Base-by-base conservation (phyloP, 176 grass and related monocot species). In the Musa troglodytarum region DNA sequence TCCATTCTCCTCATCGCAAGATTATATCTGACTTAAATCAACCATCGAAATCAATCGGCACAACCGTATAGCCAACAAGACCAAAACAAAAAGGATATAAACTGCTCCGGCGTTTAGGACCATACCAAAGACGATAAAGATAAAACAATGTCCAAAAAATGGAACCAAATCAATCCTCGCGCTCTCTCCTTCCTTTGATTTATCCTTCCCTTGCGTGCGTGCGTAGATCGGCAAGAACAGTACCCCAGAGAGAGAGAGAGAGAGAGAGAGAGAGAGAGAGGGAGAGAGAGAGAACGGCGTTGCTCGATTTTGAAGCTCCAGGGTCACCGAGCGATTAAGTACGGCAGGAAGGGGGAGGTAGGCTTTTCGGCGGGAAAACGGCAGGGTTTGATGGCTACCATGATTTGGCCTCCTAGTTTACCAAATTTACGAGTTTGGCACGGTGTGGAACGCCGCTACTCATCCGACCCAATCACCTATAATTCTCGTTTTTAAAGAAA, bases 301-400 rank as follows among this genome's bases (percentile, higher is more conserved):
- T 9, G 57, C 34, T 55, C 20, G 11, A 26, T 14, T 17, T 15
- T 62, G 17, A 15, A n/a, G 13, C 57, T 43, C 12, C 13, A 12
- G 7, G 11, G 2, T 49, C 8, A 16, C 4, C 43, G 1, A 52
- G 6, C 68, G 68, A 70, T 21, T 51, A 23, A 73, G 54, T 66
- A 77, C 20, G 75, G 75, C 75, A 26, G 24, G 49, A 9, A 2
- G 49, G 24, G 72, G 20, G 72, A 74, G 22, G 13, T 15, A 52
- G 21, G 72, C 9, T 63, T 56, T 92, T 85, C 75, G 78, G 89
- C 89, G 89, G 86, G 89, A 92, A 92, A 87, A 49, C 10, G 70
- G 17, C 49, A 28, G 59, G 17, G 19, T 3, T n/a, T 2, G 16
- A 26, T 19, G 52, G 52, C n/a, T 4, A 3, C 1, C 1, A 14